Evolutionary conservation across 768 basidiomycete genomes (phyloP).

Genomic region (Steccherinum ochraceum): DNA sequence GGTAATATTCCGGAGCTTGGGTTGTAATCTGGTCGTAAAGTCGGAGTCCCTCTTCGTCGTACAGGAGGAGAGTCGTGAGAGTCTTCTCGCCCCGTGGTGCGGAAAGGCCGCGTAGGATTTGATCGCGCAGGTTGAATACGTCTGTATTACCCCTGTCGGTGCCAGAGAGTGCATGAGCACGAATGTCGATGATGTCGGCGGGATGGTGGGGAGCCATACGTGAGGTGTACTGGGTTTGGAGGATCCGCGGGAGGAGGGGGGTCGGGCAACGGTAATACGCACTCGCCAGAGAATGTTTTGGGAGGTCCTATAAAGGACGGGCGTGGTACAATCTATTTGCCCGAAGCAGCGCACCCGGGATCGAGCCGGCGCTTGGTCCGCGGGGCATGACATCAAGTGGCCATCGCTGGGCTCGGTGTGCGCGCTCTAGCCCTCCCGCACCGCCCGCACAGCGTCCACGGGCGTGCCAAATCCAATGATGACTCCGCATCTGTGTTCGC

Average conservation of each 20-base stretch:
- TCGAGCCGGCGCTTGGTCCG: not conserved
- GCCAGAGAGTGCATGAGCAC: not conserved
- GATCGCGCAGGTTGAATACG: conserved; percentile 27
- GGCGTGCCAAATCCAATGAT: too few relatives aligned
- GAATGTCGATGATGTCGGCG: conserved; percentile 21
- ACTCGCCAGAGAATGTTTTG: too few relatives aligned
- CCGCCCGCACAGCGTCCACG: too few relatives aligned
- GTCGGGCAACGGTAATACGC: too few relatives aligned
- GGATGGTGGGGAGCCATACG: not conserved
- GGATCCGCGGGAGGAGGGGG: not conserved
- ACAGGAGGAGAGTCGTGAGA: conserved; percentile 79
- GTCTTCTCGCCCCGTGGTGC: conserved; percentile 49
- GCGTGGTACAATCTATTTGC: too few relatives aligned
- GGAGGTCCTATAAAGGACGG: too few relatives aligned
- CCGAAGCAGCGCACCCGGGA: not conserved
- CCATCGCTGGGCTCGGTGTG: not conserved
- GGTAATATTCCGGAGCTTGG: conserved; percentile 76
- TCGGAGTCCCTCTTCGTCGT: conserved; percentile 79
- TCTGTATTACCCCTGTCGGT: conserved; percentile 23
- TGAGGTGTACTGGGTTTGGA: not conserved
- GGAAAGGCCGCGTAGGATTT: conserved; percentile 51
- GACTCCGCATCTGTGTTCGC: too few relatives aligned
- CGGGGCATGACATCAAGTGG: not conserved
- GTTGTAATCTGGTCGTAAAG: conserved; percentile 86
- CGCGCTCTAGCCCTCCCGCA: too few relatives aligned